Percentiles rank a stretch among this genome's conserved stretches.
These are phyloP conservation scores for Ichthyophthirius multifiliis DNA, from an alignment of 169 alveolate species.

Conservation along the genomic window DNA sequence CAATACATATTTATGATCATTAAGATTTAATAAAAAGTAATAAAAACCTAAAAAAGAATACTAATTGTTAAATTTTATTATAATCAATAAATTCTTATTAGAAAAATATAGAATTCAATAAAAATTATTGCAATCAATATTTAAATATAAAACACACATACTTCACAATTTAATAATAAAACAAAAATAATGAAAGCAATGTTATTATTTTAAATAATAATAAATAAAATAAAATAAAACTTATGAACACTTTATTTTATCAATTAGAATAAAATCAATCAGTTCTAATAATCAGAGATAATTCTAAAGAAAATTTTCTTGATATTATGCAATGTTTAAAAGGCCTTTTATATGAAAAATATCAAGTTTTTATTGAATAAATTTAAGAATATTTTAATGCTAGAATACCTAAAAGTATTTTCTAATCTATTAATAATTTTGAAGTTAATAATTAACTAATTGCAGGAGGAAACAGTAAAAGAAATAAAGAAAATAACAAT, in stretches of 20 bases:
- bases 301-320: background rate
- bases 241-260: background rate
- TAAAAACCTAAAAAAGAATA: background rate
- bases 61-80: background rate
- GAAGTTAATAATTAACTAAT: background rate
- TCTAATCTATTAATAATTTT: background rate
- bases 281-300: background rate
- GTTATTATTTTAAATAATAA: background rate
- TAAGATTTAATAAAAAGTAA: background rate
- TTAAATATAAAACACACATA: background rate
- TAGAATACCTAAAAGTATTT: background rate
- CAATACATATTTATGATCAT: background rate
- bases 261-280: background rate
- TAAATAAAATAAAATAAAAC: background rate
- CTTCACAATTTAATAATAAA: background rate
- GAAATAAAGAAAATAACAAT: background rate
- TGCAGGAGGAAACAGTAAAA: background rate
- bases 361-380: background rate
- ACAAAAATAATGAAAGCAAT: background rate
- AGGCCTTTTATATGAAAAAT: background rate
- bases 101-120: background rate
- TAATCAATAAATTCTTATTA: background rate
- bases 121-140: background rate
- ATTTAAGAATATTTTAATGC: background rate
- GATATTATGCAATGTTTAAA: background rate